Evolutionary conservation across 2,329 filamentous ascomycete species (phyloP).

Genomic region (Pestalotiopsis sp.): DNA sequence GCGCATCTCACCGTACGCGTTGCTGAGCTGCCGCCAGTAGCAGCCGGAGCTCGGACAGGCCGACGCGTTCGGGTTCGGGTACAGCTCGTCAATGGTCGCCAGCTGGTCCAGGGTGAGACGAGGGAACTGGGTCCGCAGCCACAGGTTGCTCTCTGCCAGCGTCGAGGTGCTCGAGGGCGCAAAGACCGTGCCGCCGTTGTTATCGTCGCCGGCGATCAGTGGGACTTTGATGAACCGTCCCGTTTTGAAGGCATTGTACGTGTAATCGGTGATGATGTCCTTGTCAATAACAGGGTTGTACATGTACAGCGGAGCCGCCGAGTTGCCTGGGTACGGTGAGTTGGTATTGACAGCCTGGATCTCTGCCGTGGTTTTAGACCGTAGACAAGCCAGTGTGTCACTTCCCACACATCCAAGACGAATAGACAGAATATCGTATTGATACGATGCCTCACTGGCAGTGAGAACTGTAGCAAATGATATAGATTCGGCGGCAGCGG

Average conservation of each 20-base stretch:
- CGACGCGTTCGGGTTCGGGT: conserved; percentile 48
- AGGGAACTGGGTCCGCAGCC: conserved; percentile 60
- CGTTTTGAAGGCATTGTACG: conserved; percentile 47
- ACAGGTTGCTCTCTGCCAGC: conserved; percentile 49
- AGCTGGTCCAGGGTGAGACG: conserved; percentile 52
- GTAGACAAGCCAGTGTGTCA: conserved; percentile 46
- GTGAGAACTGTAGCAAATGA: conserved; percentile 52
- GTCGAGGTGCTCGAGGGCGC: conserved; percentile 49
- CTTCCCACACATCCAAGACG: conserved; percentile 40
- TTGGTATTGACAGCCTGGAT: conserved; percentile 44
- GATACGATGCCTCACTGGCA: conserved; percentile 47
- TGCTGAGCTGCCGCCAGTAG: conserved; percentile 59
- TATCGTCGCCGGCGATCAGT: conserved; percentile 55
- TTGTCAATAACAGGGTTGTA: conserved; percentile 57
- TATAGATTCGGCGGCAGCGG: conserved; percentile 49
- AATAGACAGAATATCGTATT: conserved; percentile 49
- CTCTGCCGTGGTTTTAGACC: conserved; percentile 38
- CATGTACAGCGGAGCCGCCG: conserved; percentile 45
- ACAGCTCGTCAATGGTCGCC: conserved; percentile 50
- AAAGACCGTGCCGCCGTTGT: conserved; percentile 67
- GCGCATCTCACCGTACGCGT: conserved; percentile 64
- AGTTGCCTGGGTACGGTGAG: conserved; percentile 37
- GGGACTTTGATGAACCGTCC: conserved; percentile 56
- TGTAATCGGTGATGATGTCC: conserved; percentile 48
- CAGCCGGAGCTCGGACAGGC: conserved; percentile 46